These are phyloP conservation scores for Coniella lustricola DNA, from an alignment of 2,329 filamentous ascomycete species.

Conservation along the genomic window DNA sequence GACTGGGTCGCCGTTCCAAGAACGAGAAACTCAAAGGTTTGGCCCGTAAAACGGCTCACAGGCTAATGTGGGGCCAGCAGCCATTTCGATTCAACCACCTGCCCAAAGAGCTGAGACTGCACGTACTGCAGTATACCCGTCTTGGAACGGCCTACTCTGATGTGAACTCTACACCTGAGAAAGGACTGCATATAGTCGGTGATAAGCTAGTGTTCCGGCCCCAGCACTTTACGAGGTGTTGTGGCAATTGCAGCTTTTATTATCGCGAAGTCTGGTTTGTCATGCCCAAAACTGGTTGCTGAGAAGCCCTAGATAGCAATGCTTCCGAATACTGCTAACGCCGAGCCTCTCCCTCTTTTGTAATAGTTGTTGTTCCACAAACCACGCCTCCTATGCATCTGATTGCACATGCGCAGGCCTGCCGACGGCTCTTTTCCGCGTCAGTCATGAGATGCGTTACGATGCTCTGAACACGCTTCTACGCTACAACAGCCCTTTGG, in stretches of 20 bases:
- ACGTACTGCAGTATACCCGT: background rate
- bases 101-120: background rate
- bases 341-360: too few relatives aligned
- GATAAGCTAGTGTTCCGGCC: background rate
- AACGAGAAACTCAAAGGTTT: background rate
- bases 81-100: constrained; percentile 1
- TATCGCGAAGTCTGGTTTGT: constrained; percentile 1
- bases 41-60: background rate
- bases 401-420: background rate
- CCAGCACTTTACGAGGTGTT: too few relatives aligned
- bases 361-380: background rate
- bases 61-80: background rate
- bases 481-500: background rate
- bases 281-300: too few relatives aligned
- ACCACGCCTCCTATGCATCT: background rate
- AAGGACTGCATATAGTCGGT: background rate
- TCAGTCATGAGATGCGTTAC: background rate
- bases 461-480: background rate
- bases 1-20: background rate
- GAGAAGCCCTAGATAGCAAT: too few relatives aligned
- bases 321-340: too few relatives aligned
- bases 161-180: background rate
- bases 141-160: background rate
- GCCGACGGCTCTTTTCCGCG: background rate
- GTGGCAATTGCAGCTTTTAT: background rate